Evolutionary conservation across 129 eudicot genomes (phyloP), one percentile per base, ranked within the genome.

Genomic region (Chrysanthemum seticuspe): DNA sequence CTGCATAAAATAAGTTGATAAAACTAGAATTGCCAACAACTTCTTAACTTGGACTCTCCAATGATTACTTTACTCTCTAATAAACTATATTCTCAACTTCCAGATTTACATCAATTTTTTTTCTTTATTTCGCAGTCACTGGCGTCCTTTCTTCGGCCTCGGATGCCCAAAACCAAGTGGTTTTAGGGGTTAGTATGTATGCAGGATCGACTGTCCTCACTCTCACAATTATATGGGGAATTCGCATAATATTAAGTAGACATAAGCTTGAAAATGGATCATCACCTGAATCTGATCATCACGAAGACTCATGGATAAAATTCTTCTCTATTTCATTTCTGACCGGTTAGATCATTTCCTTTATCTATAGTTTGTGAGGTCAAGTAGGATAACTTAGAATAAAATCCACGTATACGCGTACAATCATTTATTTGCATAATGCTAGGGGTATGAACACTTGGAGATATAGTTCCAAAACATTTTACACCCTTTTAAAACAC

Each of bases 111-210:
- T 19, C n/a, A 2, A 16, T 49, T 6, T n/a, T 3, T 7, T 4
- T 18, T 3, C 5, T 6, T 4, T 40, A 19, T 10, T 59, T 16
- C 8, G 57, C 12, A 64, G 78, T 65, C 2, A 45, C 45, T 5
- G 72, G 72, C 5, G 15, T 74, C 2, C 15, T 65, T 52, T 44
- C 72, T 9, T 63, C 78, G 4, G 72, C 48, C 36, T 36, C 55
- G 13, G 72, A 51, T 10, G 78, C 78, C 40, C 72, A 65, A 74
- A 52, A 64, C 60, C 65, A 74, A 74, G 78, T 74, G 55, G 72
- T 64, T 6, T 64, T 74, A 4, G 78, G 78, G 54, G 16, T 65
- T 0, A 57, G 72, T 56, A 74, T 74, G 78, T 74, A 74, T 65
- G 78, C 78, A 3, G 72, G 78, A 15, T 52, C 72, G 21, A 74